phyloP scores from a whole-genome alignment of 1,284 basidiomycete genomes.

The Somion occarium region DNA sequence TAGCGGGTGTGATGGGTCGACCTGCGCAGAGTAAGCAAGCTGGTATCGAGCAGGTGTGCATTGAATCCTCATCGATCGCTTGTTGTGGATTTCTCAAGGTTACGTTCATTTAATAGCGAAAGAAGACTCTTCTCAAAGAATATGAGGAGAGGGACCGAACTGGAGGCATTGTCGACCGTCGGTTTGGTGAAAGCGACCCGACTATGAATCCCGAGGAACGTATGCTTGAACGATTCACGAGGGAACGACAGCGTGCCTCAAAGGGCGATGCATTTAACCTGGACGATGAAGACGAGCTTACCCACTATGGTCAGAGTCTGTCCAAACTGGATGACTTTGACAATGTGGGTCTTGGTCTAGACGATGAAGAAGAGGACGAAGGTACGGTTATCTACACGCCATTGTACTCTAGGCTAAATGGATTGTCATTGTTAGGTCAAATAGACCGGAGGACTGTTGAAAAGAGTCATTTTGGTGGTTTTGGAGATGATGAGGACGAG shows the following conservation, averaged over 20 bases:
- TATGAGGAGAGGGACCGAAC: constrained; percentile 73
- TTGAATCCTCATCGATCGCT: constrained; percentile 6
- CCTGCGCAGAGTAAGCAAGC: constrained; percentile 87
- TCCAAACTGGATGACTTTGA: constrained; percentile 88
- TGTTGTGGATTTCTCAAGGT: constrained; percentile 5
- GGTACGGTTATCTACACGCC: too few relatives aligned
- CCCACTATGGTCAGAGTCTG: constrained; percentile 89
- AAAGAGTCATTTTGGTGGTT: constrained; percentile 82
- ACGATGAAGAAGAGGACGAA: constrained; percentile 57
- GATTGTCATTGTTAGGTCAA: constrained; percentile 45
- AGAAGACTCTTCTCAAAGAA: constrained; percentile 87
- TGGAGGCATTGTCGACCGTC: constrained; percentile 89
- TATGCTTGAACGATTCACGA: constrained; percentile 95
- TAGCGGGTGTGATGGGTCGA: constrained; percentile 80
- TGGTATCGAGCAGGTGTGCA: constrained; percentile 82
- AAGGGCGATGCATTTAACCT: constrained; percentile 88
- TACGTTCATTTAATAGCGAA: constrained; percentile 49
- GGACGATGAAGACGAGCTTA: constrained; percentile 87
- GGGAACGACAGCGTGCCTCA: constrained; percentile 77
- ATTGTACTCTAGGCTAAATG: too few relatives aligned
- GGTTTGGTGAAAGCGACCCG: constrained; percentile 95
- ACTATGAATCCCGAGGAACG: constrained; percentile 91
- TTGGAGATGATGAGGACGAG: constrained; percentile 63
- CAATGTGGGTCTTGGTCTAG: constrained; percentile 66
- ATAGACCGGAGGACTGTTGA: constrained; percentile 65